Base-by-base conservation (phyloP, 495 filamentous ascomycete genomes). In the Annulohypoxylon nitens region DNA sequence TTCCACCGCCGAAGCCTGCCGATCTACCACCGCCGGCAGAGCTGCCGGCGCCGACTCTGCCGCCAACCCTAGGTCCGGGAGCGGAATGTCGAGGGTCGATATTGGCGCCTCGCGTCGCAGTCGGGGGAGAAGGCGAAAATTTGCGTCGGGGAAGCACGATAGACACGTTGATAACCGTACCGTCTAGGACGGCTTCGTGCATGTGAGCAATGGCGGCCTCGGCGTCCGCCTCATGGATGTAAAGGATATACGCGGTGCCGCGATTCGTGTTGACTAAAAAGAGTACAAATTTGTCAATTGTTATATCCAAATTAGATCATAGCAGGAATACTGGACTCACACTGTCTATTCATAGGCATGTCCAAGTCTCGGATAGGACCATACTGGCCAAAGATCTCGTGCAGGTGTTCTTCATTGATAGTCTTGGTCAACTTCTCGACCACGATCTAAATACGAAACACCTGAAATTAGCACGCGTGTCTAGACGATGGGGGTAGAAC, bases 371-470 rank as follows among this genome's bases (percentile, higher is more conserved):
- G 86, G 68, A 99, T 97, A 7, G 88, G 85, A 34, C 96, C 96
- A 81, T 95, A 99, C 43, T 87, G 85, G 16, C 92, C 91, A 78
- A 99, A 99, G 59, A 99, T 97, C 75, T 99, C 96, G 43, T 88
- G 87, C 7, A 99, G 85, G 77, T 98, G 95, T 26, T 86, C 87
- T 73, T 94, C 93, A 59, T 92, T 95, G 72, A 99, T 90, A 78
- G 98, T 99, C 77, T 97, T 97, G 4, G 95, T 97, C 74, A 99
- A 86, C 77, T 96, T 97, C 82, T 99, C 97, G 36, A 98, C 91
- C 14, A 98, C 93, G 68, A 99, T 94, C 93, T 98, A 75, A 3
- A 64, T 18, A n/a, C 2, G 20, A 37, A 36, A 45, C 39, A 59
- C 11, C 26, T 25, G 25, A 43, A 36, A 65, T 78, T 62, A 78